phyloP scores from a whole-genome alignment of 1,284 basidiomycete species.

The Takashimella tepidaria region DNA sequence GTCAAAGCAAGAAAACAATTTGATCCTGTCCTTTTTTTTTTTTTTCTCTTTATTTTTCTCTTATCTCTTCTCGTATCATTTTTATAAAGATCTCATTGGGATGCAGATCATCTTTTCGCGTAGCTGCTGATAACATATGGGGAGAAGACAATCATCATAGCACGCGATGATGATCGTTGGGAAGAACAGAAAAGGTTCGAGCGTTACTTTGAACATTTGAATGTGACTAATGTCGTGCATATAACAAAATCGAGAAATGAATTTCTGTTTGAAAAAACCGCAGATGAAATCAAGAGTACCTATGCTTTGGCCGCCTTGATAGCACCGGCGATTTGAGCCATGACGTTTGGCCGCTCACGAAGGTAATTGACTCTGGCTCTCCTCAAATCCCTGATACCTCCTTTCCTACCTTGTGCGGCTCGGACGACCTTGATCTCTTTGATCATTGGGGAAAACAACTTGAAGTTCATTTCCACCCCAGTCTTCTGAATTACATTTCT shows the following conservation, averaged over 20 bases:
- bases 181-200: too few relatives aligned
- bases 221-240: too few relatives aligned
- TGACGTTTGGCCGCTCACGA: constrained; percentile 41
- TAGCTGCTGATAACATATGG: too few relatives aligned
- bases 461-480: constrained; percentile 86
- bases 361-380: constrained; percentile 45
- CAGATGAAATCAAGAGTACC: too few relatives aligned
- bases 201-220: too few relatives aligned
- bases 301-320: constrained; percentile 28
- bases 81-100: too few relatives aligned
- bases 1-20: too few relatives aligned
- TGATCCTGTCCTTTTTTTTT: not conserved
- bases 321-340: constrained; percentile 42
- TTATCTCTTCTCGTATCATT: constrained; percentile 5
- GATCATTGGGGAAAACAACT: constrained; percentile 72
- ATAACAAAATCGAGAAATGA: too few relatives aligned
- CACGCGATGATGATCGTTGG: too few relatives aligned
- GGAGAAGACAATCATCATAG: too few relatives aligned
- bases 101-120: too few relatives aligned
- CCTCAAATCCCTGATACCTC: constrained; percentile 34
- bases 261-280: too few relatives aligned
- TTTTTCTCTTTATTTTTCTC: constrained; percentile 2
- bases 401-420: constrained; percentile 34
- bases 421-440: constrained; percentile 69
- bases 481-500: constrained; percentile 83